Percentiles rank a stretch among this genome's conserved stretches.
Conservation (phyloP, 2,329 filamentous ascomycete genomes). For the Ophiostoma piceae region DNA sequence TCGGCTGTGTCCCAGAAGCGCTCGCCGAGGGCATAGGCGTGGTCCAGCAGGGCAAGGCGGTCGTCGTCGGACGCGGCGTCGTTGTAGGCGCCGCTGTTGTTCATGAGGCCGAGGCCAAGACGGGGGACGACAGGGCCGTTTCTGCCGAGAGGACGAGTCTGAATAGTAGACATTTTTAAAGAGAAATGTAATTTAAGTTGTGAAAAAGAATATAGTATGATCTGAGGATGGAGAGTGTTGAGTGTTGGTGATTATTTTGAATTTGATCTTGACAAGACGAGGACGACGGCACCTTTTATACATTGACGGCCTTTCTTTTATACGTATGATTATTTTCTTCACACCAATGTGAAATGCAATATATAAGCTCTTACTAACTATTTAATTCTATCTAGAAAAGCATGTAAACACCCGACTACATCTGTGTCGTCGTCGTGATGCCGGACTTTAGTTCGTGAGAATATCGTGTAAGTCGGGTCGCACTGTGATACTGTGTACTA, state of each 20-base stretch:
- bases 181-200: background rate
- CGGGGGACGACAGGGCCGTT: constrained; percentile 47
- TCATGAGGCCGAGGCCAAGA: constrained; percentile 53
- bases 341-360: no score
- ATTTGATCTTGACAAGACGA: no score
- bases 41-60: constrained; percentile 41
- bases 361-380: no score
- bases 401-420: no score
- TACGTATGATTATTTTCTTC: no score
- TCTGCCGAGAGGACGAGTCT: constrained; percentile 45
- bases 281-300: no score
- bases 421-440: background rate
- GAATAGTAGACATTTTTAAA: constrained; percentile 22
- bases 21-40: constrained; percentile 43
- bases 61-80: constrained; percentile 34
- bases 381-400: no score
- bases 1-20: constrained; percentile 49
- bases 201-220: background rate
- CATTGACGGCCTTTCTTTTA: no score
- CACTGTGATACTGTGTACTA: background rate
- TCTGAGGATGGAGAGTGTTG: no score
- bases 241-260: no score
- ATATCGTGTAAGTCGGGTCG: constrained; percentile 1
- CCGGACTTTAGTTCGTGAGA: background rate
- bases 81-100: constrained; percentile 38